Conservation (phyloP, 2,329 filamentous ascomycete species). For the Arthrinium puccinioides region DNA sequence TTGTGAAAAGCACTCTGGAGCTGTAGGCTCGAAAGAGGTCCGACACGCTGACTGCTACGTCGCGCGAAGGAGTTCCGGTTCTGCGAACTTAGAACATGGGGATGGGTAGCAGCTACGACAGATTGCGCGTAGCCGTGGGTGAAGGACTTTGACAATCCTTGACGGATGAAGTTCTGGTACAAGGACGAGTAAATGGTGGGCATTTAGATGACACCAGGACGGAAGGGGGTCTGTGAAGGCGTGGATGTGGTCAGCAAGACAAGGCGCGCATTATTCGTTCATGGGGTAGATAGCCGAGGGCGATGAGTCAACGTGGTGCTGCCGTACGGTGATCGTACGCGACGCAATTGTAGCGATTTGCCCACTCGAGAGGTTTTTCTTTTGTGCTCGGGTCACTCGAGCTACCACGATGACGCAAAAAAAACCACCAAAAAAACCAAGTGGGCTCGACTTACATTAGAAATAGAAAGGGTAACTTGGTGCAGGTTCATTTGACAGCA, state of each 20-base stretch:
- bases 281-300: too few relatives aligned
- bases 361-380: too few relatives aligned
- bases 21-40: constrained; percentile 53
- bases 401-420: background rate
- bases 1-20: constrained; percentile 73
- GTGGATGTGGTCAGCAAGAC: constrained; percentile 12
- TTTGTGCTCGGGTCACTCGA: background rate
- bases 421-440: background rate
- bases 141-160: constrained; percentile 94
- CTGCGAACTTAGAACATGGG: constrained; percentile 67
- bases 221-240: constrained; percentile 44
- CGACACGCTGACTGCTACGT: constrained; percentile 47
- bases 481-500: constrained; percentile 99
- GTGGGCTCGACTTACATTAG: constrained; percentile 48
- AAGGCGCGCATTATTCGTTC: background rate
- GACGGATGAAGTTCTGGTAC: constrained; percentile 82
- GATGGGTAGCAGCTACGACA: constrained; percentile 87
- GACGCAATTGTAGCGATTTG: background rate
- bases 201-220: constrained; percentile 80
- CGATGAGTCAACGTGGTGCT: too few relatives aligned
- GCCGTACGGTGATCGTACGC: too few relatives aligned
- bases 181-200: constrained; percentile 63
- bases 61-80: constrained; percentile 57
- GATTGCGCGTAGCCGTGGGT: constrained; percentile 98
- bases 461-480: constrained; percentile 46